Evolutionary conservation across 306 rosid species (phyloP), one percentile per base, ranked within the genome.

Genomic region (Alnus rubra): DNA sequence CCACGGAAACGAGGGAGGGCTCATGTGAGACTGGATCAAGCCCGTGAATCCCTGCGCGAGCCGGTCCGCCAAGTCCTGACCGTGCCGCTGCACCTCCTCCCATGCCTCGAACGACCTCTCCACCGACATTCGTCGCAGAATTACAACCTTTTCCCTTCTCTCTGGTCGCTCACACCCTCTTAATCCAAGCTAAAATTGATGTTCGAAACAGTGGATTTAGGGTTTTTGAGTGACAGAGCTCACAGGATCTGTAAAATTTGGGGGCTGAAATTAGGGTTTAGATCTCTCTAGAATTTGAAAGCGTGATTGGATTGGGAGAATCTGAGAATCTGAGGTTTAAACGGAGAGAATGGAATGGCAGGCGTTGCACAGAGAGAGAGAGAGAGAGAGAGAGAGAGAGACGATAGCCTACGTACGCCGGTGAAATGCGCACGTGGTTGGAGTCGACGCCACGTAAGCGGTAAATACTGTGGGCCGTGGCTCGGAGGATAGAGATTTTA

Each of bases 41-140:
- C 92, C 99, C 1, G 88, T 84, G 83, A 95, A 93, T 56, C 99
- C 98, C 86, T 95, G 98, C 55, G 99, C 89, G 52, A 95, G 90
- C 53, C 99, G 90, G 81, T 91, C 99, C 67, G 99, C 99, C 19
- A 95, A 67, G 89, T 95, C 99, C 86, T 84, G 99, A 31, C 99
- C 97, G 58, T 95, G 98, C 18, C 99, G 88, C 74, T 95, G 99
- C 69, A 95, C 94, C 84, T 95, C 99, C 83, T 95, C 99, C 99
- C 99, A 95, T 8, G 98, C 94, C 53, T 95, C 97, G 16, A 95
- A 91, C 42, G 99, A 88, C 81, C 98, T 88, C 79, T 95, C 98
- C 3, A 90, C 92, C 69, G 98, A 91, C 98, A 94, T 89, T 8
- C 30, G 73, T 63, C 31, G 47, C 70, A 65, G 60, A 73, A 62